These are phyloP conservation scores for Aspergillus nomiae DNA, from an alignment of 2,329 filamentous ascomycete genomes.

Conservation along the genomic window DNA sequence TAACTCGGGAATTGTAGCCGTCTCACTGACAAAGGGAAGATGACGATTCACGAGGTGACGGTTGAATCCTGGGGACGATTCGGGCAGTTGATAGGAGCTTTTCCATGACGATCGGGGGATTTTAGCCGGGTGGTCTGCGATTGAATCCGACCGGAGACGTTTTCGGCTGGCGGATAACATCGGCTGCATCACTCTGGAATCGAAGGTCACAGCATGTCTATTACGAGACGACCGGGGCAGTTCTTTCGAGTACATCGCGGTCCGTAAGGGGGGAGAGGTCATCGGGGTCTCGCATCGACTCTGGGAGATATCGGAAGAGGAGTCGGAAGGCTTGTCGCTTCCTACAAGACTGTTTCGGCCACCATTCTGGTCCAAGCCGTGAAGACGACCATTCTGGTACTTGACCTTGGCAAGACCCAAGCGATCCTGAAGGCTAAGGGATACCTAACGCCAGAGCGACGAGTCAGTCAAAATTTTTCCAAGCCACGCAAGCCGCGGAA, in stretches of 20 bases:
- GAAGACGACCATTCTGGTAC: constrained; percentile 92
- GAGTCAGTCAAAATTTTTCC: constrained; percentile 21
- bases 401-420: constrained; percentile 96
- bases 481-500: neutral
- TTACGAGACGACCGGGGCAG: constrained; percentile 59
- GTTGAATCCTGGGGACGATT: constrained; percentile 84
- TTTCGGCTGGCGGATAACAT: constrained; percentile 60
- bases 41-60: constrained; percentile 74
- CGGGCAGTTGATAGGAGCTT: constrained; percentile 71
- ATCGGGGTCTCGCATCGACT: constrained; percentile 52
- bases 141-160: constrained; percentile 69
- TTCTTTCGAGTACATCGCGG: constrained; percentile 81
- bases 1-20: constrained; percentile 68
- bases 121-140: constrained; percentile 57
- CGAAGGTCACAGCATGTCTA: constrained; percentile 47
- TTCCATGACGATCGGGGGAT: constrained; percentile 71
- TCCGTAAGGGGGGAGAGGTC: constrained; percentile 83
- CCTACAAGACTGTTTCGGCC: constrained; percentile 65
- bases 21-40: constrained; percentile 76
- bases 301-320: constrained; percentile 80
- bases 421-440: constrained; percentile 86
- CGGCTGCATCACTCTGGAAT: constrained; percentile 45
- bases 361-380: constrained; percentile 72
- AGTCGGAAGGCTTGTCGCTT: constrained; percentile 80
- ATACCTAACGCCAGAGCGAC: constrained; percentile 66